Base-by-base conservation (phyloP, 2,329 filamentous ascomycete species). In the Fusarium solani-melongenae region DNA sequence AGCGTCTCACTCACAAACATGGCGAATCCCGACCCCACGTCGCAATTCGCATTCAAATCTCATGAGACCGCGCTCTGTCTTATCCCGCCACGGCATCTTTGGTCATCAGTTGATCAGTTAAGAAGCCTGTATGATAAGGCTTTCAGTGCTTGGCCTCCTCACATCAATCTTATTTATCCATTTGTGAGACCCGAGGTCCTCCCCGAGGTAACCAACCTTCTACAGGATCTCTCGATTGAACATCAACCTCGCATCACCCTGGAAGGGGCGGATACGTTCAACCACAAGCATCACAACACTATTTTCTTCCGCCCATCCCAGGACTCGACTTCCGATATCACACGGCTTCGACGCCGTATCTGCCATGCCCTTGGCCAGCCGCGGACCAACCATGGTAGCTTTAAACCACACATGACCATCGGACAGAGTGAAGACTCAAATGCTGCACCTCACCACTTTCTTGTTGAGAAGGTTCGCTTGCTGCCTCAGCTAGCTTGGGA, bases 81-180 rank as follows among this genome's bases (percentile, higher is more conserved):
- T 20, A 82, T 92, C 8, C 89, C 89, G 4, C 89, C 90, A 0
- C 72, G 75, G 24, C 73, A 82, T 57, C 77, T 87, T 38, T 88
- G 87, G 83, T 70, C 82, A 2, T 75, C 86, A 5, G 78, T 91
- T 60, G 85, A 92, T 72, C 81, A 82, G 15, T 80, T 93, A 4
- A 87, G 91, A 51, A 84, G 83, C n/a, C 82, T 90, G 14, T 91
- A 93, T 80, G 91, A 93, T 79, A 89, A 89, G 69, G 85, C 87
- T 0, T 88, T 87, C 72, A 83, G 83, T 29, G 88, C 85, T 80
- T 93, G 92, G 91, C 90, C 91, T 5, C 89, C 91, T 14, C 91
- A 93, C 74, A 78, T 93, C 75, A 93, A 92, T 73, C 80, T 93
- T 29, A 75, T 92, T 24, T 93, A 93, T 76, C 92, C 91, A 0